Conservation (phyloP, 2,329 filamentous ascomycete genomes). For the Pseudogymnoascus sp. region DNA sequence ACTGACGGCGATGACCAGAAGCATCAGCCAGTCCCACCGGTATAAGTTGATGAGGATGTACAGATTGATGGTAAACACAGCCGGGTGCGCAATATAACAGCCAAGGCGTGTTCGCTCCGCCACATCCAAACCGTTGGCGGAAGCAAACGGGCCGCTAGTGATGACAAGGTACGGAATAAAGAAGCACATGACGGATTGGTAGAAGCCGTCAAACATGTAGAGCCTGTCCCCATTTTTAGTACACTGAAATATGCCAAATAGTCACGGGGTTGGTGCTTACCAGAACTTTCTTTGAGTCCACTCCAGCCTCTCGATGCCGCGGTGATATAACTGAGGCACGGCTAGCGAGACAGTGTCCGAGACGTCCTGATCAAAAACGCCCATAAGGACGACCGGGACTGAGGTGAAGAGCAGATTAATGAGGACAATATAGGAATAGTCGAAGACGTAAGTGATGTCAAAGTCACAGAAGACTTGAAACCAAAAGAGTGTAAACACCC, state of each 20-base stretch:
- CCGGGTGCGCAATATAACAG: conserved; percentile 74
- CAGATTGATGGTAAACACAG: conserved; percentile 81
- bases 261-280: conserved; percentile 46
- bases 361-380: conserved; percentile 94
- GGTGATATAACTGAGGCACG: conserved; percentile 89
- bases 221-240: conserved; percentile 45
- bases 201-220: conserved; percentile 91
- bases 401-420: conserved; percentile 98
- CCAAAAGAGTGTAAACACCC: conserved; percentile 96
- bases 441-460: conserved; percentile 92
- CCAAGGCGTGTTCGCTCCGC: conserved; percentile 79
- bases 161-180: conserved; percentile 87
- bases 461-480: conserved; percentile 93
- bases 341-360: conserved; percentile 88
- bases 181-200: conserved; percentile 90
- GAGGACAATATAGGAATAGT: conserved; percentile 94
- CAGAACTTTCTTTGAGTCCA: conserved; percentile 97
- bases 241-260: conserved; percentile 19
- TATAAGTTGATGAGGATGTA: conserved; percentile 97
- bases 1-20: conserved; percentile 74
- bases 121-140: conserved; percentile 63
- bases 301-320: conserved; percentile 90
- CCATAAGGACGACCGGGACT: conserved; percentile 88
- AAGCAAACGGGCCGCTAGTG: conserved; percentile 58
- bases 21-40: conserved; percentile 94